phyloP scores from a whole-genome alignment of 257 asterid species.

The Solanum rostratum region DNA sequence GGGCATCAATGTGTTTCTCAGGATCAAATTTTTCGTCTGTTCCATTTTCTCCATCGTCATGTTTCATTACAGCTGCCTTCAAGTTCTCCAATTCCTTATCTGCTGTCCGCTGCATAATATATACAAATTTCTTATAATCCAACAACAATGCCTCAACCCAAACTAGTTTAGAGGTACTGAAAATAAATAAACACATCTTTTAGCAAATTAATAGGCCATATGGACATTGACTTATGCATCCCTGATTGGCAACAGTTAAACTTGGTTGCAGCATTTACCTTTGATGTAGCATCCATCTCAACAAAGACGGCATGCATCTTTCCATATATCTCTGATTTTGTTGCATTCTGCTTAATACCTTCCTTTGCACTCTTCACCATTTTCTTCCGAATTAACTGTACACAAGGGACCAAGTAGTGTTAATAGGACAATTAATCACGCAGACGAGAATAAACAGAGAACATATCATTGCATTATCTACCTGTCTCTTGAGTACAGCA shows the following conservation, averaged over 20 bases:
- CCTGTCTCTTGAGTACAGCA: conserved; percentile 88
- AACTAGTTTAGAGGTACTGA: neutral
- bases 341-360: conserved; percentile 61
- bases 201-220: neutral
- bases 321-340: conserved; percentile 77
- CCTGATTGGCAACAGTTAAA: neutral
- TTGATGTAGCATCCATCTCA: conserved; percentile 66
- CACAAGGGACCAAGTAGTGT: neutral
- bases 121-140: neutral
- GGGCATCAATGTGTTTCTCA: conserved; percentile 62
- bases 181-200: neutral
- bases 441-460: neutral
- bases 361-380: conserved; percentile 79
- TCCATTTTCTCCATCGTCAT: conserved; percentile 30
- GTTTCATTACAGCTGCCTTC: conserved; percentile 75
- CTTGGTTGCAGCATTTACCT: conserved; percentile 28
- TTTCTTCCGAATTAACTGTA: conserved; percentile 58
- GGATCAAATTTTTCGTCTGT: conserved; percentile 42
- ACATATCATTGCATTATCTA: conserved; percentile 6
- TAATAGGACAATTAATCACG: neutral
- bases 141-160: neutral
- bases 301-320: conserved; percentile 81
- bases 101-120: conserved; percentile 35
- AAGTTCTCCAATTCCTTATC: conserved; percentile 61
- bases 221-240: neutral